Base-by-base conservation (phyloP, 2,329 filamentous ascomycete species). In the Biscogniauxia marginata region DNA sequence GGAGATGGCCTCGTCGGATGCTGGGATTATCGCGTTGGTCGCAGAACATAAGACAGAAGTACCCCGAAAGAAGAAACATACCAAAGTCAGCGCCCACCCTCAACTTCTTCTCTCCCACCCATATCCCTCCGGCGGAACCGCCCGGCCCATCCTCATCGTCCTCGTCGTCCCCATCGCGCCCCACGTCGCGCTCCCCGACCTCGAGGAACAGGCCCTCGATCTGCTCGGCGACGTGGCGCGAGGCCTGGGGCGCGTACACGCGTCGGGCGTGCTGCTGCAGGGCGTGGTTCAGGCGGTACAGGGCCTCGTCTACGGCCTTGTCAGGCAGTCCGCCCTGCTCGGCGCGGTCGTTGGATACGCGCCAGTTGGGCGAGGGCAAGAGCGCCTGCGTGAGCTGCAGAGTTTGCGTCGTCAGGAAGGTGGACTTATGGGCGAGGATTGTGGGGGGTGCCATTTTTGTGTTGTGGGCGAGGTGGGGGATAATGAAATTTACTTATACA, bases 191-290 rank as follows among this genome's bases (percentile, higher is more conserved):
- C 46, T 76, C 75, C 5, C 74, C 79, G 1, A 74, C 73, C 45
- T 76, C 73, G 70, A 80, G 80, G 70, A 90, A 91, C 46, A 89
- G 73, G 49, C 74, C 73, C 71, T 89, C 86, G 45, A 91, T 84
- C 74, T 91, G 88, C 74, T 90, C 87, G 1, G 88, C 87, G 18
- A 91, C 81, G 65, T 89, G 86, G 34, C 87, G 81, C 51, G 81
- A 84, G n/a, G 87, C 86, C 63, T 88, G 85, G 0, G 86, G 81
- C 16, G 85, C 81, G 69, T 90, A 90, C 4, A 85, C 84, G 54
- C 85, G 80, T 34, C 82, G 83, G 24, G 80, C 80, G 69, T 91
- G 88, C 63, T 87, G 84, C 61, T 82, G 80, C 13, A 90, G 73
- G 16, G 79, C 73, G 57, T 85, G 81, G 67, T 89, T 89, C 11